These are phyloP conservation scores for Pestalotiopsis sp. DNA, from an alignment of 2,329 filamentous ascomycete species.

Conservation along the genomic window DNA sequence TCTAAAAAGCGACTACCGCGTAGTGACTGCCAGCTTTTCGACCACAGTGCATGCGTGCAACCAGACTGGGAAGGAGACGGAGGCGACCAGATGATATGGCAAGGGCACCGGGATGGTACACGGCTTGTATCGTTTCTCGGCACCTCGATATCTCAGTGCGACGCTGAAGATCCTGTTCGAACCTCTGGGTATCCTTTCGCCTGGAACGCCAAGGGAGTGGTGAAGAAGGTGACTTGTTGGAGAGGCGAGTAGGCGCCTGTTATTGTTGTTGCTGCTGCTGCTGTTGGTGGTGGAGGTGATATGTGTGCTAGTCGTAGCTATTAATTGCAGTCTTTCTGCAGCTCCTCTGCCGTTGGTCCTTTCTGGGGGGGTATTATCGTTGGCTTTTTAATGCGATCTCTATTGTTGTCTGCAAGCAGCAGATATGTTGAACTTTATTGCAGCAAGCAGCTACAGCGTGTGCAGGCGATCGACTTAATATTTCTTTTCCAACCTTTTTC, in stretches of 20 bases:
- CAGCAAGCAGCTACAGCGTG: neutral
- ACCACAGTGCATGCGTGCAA: conserved; percentile 46
- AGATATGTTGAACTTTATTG: neutral
- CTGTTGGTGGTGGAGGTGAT: neutral
- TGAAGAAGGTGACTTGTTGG: neutral
- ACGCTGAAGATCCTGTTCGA: conserved; percentile 10
- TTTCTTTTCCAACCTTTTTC: conserved; percentile 1
- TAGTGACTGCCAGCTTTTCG: conserved; percentile 30
- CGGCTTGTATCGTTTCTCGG: conserved; percentile 12
- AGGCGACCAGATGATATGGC: conserved; percentile 38
- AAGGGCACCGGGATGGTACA: conserved; percentile 16
- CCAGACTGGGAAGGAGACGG: conserved; percentile 54
- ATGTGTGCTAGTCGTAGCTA: neutral
- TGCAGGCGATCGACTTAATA: conserved; percentile 7
- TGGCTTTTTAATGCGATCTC: neutral
- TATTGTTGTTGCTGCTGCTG: neutral
- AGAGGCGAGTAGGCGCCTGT: neutral
- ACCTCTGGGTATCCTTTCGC: neutral
- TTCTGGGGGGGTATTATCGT: neutral
- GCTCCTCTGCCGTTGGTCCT: neutral
- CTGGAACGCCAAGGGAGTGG: conserved; percentile 1
- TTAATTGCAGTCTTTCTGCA: neutral
- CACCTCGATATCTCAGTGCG: conserved; percentile 14
- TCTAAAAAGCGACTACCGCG: conserved; percentile 35
- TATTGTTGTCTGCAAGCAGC: neutral